A percentile compares a stretch with the other conserved stretches of the same genome.
Evolutionary conservation across 1,284 basidiomycete species (phyloP).

Genomic region (Athelia sp.): DNA sequence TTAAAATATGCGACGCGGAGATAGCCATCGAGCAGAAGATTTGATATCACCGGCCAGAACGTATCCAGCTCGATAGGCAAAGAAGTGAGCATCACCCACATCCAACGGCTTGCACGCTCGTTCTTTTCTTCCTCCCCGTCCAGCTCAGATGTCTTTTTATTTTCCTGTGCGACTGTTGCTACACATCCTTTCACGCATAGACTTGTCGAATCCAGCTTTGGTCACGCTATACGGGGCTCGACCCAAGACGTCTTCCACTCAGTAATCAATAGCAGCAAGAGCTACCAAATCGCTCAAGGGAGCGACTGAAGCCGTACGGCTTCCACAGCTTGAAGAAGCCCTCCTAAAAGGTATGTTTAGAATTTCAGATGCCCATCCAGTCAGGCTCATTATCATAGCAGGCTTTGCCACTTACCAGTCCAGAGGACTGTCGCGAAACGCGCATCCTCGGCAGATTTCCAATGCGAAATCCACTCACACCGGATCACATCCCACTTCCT

Average conservation of each 20-base stretch:
- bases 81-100: too few relatives aligned
- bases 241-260: slow-evolving; percentile 23
- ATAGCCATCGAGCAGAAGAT: too few relatives aligned
- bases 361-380: neutral
- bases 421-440: slow-evolving; percentile 36
- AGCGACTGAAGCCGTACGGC: slow-evolving; percentile 50
- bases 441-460: slow-evolving; percentile 45
- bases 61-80: too few relatives aligned
- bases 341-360: slow-evolving; percentile 43
- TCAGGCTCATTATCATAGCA: slow-evolving; percentile 20
- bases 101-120: too few relatives aligned
- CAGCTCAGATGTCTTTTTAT: too few relatives aligned
- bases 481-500: slow-evolving; percentile 46
- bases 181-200: too few relatives aligned
- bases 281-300: slow-evolving; percentile 52
- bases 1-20: too few relatives aligned
- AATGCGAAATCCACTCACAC: slow-evolving; percentile 50
- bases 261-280: slow-evolving; percentile 45
- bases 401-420: slow-evolving; percentile 46
- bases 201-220: neutral
- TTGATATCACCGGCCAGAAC: too few relatives aligned
- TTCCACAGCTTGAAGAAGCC: slow-evolving; percentile 46
- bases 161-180: too few relatives aligned
- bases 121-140: too few relatives aligned
- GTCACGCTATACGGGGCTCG: neutral